These are phyloP conservation scores for Hymenoscyphus repandus DNA, from an alignment of 2,329 filamentous ascomycete genomes.

Conservation along the genomic window DNA sequence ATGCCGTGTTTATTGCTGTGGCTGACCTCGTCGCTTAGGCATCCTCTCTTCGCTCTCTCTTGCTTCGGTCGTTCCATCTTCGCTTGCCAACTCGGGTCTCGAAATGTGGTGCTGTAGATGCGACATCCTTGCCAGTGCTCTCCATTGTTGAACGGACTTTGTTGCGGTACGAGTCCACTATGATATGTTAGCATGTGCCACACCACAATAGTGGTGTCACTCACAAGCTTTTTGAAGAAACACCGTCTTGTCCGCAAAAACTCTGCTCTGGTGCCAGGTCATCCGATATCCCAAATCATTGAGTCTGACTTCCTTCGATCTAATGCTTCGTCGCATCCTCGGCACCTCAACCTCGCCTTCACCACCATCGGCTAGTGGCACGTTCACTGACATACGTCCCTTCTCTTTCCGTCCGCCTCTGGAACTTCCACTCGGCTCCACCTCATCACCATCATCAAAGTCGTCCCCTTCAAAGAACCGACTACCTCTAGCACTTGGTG, in stretches of 20 bases:
- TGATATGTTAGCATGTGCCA: conserved; percentile 4
- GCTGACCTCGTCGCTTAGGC: neutral
- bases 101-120: conserved; percentile 73
- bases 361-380: conserved; percentile 63
- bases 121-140: conserved; percentile 68
- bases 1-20: too few relatives aligned
- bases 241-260: conserved; percentile 79
- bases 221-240: conserved; percentile 88
- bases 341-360: conserved; percentile 73
- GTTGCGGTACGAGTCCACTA: conserved; percentile 91
- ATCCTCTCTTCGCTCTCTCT: conserved; percentile 28
- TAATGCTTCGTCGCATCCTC: conserved; percentile 61
- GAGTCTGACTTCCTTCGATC: conserved; percentile 79
- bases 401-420: conserved; percentile 25
- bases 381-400: conserved; percentile 50
- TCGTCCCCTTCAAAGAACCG: conserved; percentile 69
- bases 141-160: conserved; percentile 84
- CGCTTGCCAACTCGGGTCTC: conserved; percentile 86
- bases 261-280: conserved; percentile 92
- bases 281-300: conserved; percentile 94
- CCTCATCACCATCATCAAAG: conserved; percentile 50
- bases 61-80: conserved; percentile 58
- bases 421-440: conserved; percentile 21
- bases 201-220: conserved; percentile 37
- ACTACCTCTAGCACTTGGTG: conserved; percentile 68